Evolutionary conservation across 768 basidiomycete species (phyloP), one percentile per base, ranked within the genome.

Genomic region (Suillus lakei): DNA sequence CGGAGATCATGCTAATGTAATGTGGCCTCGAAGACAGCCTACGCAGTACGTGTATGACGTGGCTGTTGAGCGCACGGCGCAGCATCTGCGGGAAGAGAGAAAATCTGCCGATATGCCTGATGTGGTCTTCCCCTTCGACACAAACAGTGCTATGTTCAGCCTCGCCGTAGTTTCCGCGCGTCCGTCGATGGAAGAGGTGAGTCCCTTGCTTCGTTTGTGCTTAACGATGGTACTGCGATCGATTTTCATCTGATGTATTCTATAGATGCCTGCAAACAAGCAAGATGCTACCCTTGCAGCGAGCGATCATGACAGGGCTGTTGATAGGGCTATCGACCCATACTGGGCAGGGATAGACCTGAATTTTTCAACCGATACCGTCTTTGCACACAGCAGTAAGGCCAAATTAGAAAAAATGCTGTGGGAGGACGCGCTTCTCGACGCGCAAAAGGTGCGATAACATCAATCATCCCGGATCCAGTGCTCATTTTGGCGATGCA

Each of bases 1-100:
- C 18, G 28, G 58, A 12, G 39, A 59, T 28, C 16, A 38, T 18
- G 26, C 38, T 26, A 30, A 41, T 58, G 12, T 73, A 70, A 18
- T 78, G 75, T 70, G 76, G 76, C 44, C 74, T 34, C 71, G 71
- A 67, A 85, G 84, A 56, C 83, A 78, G 23, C 85, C 87, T 3
- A 82, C 87, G 30, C 85, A 85, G 16, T 96, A 91, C 77, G 93
- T 91, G n/a, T 98, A 98, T 75, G 95, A 98, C 73, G 95, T 95
- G 0, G 93, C 90, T 6, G 93, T 93, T 30, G 95, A 97, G 75
- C 85, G 92, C 67, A 87, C 87, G 61, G 80, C 85, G 68, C 83
- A 88, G 78, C 81, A 86, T 64, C 80, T 91, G 61, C 78, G 78
- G 64, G 83, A 86, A 67, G 83, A n/a, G n/a, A n/a, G n/a, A n/a